Evolutionary conservation across 805 yeast species (phyloP), one percentile per base, ranked within the genome.

Genomic region (Candida koratica): DNA sequence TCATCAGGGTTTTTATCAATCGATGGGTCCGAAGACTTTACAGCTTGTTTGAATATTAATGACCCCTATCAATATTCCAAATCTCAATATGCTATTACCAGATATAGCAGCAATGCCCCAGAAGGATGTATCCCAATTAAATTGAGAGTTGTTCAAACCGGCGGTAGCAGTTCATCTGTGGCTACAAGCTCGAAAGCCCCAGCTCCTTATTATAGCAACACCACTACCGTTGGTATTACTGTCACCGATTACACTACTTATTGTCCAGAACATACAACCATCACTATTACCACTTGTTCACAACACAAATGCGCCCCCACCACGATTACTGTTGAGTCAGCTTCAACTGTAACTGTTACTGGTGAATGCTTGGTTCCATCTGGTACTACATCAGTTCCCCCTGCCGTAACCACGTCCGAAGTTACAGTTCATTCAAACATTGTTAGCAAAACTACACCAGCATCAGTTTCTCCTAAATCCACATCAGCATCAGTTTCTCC

Each of bases 171-270:
- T 23, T 14, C 22, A 10, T 13, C 32, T 10, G 26, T 37, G 10
- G 23, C 41, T 20, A 6, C 44, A n/a, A 10, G 30, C 11, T 42
- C 60, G 5, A 11, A n/a, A 25, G 49, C 62, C 46, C 35, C 55
- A 42, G 60, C 60, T 34, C 55, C 52, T 27, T 53, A 47, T 53
- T 25, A 51, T 28, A 53, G 56, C 53, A 52, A 32, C 35, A 56
- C 60, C 40, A 48, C 51, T 32, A 48, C 54, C 23, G 29, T 47
- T 34, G 29, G 27, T n/a, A 39, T 46, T 18, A 60, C 64, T 17
- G 55, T 54, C 40, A 63, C 67, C 39, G 64, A 50, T 41, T 61
- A 46, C 53, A 48, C 55, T 46, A 63, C 68, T 41, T 60, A 52
- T 59, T 63, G 67, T 46, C 67, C 69, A 40, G 45, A 44, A 28